Conservation (phyloP, 164 flowering plant species). For the Annona squamosa region DNA sequence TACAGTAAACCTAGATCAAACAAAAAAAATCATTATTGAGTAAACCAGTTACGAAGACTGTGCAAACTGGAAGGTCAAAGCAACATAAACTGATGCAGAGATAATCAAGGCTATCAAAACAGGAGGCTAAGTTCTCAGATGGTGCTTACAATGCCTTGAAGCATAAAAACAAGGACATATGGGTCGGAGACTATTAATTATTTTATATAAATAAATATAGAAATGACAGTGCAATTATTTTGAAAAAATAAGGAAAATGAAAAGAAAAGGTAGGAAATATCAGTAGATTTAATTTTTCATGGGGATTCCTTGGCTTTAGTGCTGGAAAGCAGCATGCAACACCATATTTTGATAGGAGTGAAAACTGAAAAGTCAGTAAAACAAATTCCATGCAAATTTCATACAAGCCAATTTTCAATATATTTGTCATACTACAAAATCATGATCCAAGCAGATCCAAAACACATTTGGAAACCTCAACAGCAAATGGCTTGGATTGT, state of each 20-base stretch:
- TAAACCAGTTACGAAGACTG: not conserved
- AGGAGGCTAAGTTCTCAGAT: not conserved
- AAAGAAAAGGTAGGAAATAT: not conserved
- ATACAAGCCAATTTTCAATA: not conserved
- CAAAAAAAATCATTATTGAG: not conserved
- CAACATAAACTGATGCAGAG: not conserved
- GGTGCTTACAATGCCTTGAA: not conserved
- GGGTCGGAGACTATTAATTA: not conserved
- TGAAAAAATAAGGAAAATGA: no score
- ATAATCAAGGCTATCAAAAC: not conserved
- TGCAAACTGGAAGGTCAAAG: not conserved
- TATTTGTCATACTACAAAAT: not conserved
- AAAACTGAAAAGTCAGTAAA: not conserved
- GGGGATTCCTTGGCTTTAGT: not conserved
- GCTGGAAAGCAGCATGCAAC: not conserved
- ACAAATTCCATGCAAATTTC: not conserved
- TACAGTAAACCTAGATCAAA: conserved; percentile 76
- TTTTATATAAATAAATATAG: no score
- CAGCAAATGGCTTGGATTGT: no score
- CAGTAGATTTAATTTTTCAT: not conserved
- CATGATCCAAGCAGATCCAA: not conserved
- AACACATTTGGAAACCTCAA: not conserved
- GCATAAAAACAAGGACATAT: not conserved
- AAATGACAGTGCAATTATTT: not conserved
- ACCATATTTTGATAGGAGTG: no score